Conservation (phyloP, 2,329 filamentous ascomycete genomes). For the Xylariaceae sp. region DNA sequence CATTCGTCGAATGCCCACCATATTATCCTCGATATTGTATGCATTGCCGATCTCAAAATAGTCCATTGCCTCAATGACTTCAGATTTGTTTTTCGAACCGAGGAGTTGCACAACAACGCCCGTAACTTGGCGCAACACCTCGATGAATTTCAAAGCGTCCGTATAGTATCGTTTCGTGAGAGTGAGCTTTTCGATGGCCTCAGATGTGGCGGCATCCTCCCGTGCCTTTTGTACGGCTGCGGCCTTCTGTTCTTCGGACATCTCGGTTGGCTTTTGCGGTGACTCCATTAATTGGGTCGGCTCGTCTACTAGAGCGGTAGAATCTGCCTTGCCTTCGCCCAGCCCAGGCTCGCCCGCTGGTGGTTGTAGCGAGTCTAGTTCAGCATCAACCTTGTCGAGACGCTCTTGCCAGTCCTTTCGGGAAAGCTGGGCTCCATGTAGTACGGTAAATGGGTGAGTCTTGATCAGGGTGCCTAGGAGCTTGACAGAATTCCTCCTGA, state of each 20-base stretch:
- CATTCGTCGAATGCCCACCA: constrained; percentile 90
- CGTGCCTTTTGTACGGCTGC: constrained; percentile 73
- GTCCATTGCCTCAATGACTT: constrained; percentile 98
- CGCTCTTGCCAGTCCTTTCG: constrained; percentile 81
- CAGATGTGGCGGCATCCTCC: constrained; percentile 82
- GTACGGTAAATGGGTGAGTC: constrained; percentile 88
- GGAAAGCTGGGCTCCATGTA: constrained; percentile 83
- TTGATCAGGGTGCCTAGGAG: constrained; percentile 82
- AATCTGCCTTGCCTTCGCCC: constrained; percentile 61
- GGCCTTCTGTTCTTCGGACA: constrained; percentile 75
- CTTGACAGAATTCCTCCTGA: constrained; percentile 91
- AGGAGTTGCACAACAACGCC: constrained; percentile 79
- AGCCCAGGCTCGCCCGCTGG: constrained; percentile 70
- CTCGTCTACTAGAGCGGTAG: constrained; percentile 75
- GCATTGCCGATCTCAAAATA: constrained; percentile 94
- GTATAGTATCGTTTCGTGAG: constrained; percentile 85
- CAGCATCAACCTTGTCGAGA: constrained; percentile 75
- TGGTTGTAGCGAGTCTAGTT: constrained; percentile 77
- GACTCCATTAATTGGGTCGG: constrained; percentile 74
- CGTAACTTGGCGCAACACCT: constrained; percentile 81
- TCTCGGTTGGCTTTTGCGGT: constrained; percentile 38
- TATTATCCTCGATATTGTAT: constrained; percentile 92
- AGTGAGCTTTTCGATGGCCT: constrained; percentile 82
- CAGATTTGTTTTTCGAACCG: constrained; percentile 93
- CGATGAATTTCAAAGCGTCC: constrained; percentile 92